Evolutionary conservation across 305 asterid species (phyloP), one percentile per base, ranked within the genome.

Genomic region (Fraxinus latifolia): DNA sequence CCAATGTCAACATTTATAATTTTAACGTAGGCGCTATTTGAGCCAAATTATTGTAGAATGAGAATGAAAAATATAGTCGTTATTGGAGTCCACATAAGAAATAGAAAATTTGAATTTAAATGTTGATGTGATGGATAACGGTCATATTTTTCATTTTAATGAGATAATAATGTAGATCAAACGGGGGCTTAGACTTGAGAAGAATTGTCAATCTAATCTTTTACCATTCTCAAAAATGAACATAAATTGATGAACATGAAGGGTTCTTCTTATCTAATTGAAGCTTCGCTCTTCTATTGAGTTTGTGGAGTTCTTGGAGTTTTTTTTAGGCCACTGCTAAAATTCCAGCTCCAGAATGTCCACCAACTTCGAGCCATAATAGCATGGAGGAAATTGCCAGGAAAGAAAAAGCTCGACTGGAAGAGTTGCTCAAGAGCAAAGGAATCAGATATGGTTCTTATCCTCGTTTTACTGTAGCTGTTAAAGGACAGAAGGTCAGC

Each of bases 401-500:
- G 89, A 91, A 80, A 79, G 95, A 92, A 74, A 94, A 91, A 89
- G 81, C 80, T 79, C 90, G 95, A 47, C 78, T 95, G 65, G 91
- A 91, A 74, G 94, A 90, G 77, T 81, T 93, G 89, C 84, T 94
- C 70, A 92, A 86, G 93, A 89, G 85, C 85, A 92, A 92, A 87
- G 96, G 92, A 81, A 88, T 86, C 62, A 85, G 79, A 74, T 81
- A 81, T 84, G 96, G 94, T 83, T 92, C 86, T 81, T 90, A 79
- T 84, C 97, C 99, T 77, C 93, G 93, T 75, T 92, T 92, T 84
- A 83, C 91, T 81, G 97, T 96, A 80, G 86, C 93, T 5, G 91
- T 93, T 23, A 94, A 96, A 86, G 98, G 99, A 76, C 91, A 87
- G 85, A 94, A 94, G 99, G 98, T 95, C 79, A 25, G 80, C 73